Base-by-base conservation (phyloP, 768 basidiomycete species). In the Phlebiopsis flavidoalba region DNA sequence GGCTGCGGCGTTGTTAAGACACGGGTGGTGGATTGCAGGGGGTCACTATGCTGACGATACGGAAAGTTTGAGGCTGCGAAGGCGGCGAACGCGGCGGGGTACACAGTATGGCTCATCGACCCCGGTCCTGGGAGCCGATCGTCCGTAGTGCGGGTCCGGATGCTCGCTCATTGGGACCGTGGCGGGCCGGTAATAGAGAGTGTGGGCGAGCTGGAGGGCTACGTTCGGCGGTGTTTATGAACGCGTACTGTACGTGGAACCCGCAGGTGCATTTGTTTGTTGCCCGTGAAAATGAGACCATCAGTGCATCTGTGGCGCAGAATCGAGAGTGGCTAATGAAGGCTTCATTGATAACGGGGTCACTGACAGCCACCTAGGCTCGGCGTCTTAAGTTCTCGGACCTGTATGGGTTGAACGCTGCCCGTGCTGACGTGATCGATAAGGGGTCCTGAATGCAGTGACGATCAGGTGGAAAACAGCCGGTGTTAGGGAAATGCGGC, bases 131-230 rank as follows among this genome's bases (percentile, higher is more conserved):
- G 85, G 85, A 26, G 81, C n/a, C 79, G 8, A 65, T 84, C 6
- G 77, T 84, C n/a, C 10, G 73, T 85, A 53, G 79, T 87, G 8
- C 76, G n/a, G n/a, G 86, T 37, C 85, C 86, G 14, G 86, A 86
- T 65, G 88, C n/a, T n/a, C n/a, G 87, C 19, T 89, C 60, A 77
- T 89, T 26, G 84, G 83, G 3, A 76, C 74, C 64, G 73, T 89
- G 24, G 76, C 76, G n/a, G n/a, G 0, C 79, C 87, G 0, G n/a
- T n/a, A n/a, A n/a, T 69, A 88, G 47, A 74, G 76, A 14, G 62
- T 75, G 11, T 60, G 66, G 22, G 65, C 70, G 8, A 64, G 64
- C 1, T 88, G 48, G 71, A 76, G 33, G n/a, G 19, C 1, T 88
- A 87, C 64, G n/a, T 82, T 88, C 45, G 65, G 67, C 1, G 69